phyloP scores from a whole-genome alignment of 169 alveolate species.

The Nephromyces sp. region DNA sequence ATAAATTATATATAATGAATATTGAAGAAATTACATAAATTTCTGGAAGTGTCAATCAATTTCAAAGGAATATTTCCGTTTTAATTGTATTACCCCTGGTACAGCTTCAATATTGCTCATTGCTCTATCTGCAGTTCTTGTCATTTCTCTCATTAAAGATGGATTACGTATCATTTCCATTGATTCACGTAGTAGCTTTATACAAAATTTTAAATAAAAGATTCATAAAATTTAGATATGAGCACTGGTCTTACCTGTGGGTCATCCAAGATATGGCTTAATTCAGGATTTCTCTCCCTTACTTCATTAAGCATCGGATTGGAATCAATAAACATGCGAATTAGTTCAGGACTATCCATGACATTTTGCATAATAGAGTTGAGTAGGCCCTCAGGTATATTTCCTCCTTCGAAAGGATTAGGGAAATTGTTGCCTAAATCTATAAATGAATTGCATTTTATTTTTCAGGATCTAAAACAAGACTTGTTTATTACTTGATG shows the following conservation, averaged over 20 bases:
- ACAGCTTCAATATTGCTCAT: constrained; percentile 48
- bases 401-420: not conserved
- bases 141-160: constrained; percentile 48
- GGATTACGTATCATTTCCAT: constrained; percentile 44
- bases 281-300: constrained; percentile 50
- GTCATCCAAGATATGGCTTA: constrained; percentile 41
- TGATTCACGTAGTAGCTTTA: constrained; percentile 40
- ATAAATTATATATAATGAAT: not conserved
- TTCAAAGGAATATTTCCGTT: too few relatives aligned
- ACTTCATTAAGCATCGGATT: constrained; percentile 43
- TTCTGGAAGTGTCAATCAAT: too few relatives aligned
- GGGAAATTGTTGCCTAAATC: too few relatives aligned
- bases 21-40: not conserved
- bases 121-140: constrained; percentile 51
- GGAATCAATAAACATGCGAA: constrained; percentile 39
- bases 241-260: constrained; percentile 33
- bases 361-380: constrained; percentile 36
- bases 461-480: too few relatives aligned
- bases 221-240: not conserved
- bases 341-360: constrained; percentile 37
- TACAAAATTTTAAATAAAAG: not conserved
- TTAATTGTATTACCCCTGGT: constrained; percentile 36
- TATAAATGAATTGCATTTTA: too few relatives aligned
- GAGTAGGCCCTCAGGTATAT: not conserved
- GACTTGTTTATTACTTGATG: too few relatives aligned